These are phyloP conservation scores for Heracleum sosnowskyi DNA, from an alignment of 129 eudicot genomes.

Conservation along the genomic window DNA sequence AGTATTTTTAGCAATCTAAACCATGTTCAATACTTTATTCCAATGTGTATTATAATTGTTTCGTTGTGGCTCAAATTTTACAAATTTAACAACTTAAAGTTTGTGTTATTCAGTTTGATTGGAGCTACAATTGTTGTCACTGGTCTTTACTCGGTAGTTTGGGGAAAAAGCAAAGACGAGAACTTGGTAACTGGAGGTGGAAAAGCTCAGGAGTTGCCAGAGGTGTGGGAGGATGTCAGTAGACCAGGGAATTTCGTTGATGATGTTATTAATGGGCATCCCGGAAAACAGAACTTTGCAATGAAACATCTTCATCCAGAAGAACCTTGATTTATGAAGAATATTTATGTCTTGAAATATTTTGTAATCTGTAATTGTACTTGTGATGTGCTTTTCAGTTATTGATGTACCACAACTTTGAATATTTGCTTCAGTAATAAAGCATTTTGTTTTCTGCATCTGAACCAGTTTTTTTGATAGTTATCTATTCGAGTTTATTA, in stretches of 20 bases:
- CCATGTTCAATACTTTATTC: neutral
- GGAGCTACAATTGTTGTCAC: constrained; percentile 73
- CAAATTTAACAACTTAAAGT: neutral
- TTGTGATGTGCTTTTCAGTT: constrained; percentile 1
- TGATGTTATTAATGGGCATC: neutral
- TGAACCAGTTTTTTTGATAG: neutral
- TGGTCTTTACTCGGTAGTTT: constrained; percentile 80
- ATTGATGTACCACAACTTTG: neutral
- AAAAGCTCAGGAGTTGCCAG: neutral
- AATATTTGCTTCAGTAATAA: neutral
- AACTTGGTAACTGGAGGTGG: neutral
- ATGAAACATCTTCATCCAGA: neutral
- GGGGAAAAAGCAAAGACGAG: constrained; percentile 91
- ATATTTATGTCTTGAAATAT: neutral
- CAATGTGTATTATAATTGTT: neutral
- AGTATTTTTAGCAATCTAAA: constrained; percentile 8
- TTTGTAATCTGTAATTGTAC: neutral
- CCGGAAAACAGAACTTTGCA: neutral
- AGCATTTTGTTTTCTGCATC: neutral
- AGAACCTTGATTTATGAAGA: neutral
- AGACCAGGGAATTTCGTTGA: constrained; percentile 1
- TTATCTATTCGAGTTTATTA: neutral
- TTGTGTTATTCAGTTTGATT: constrained; percentile 46
- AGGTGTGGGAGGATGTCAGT: neutral
- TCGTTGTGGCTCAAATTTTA: neutral